Base-by-base conservation (phyloP, 176 grass and related monocot species). In the Oryza glaberrima region DNA sequence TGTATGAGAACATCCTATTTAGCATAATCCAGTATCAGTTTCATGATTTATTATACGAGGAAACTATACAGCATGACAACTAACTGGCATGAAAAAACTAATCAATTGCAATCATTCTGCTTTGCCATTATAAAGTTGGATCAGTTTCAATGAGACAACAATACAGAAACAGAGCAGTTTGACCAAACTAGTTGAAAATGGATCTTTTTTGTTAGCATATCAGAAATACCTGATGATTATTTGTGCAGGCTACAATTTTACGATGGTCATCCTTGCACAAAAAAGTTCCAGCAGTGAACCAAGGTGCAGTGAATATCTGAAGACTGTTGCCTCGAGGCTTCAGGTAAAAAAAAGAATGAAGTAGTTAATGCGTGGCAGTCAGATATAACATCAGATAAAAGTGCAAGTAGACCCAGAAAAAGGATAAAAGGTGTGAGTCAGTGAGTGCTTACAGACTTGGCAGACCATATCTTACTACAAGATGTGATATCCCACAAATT, bases 261-360 rank as follows among this genome's bases (percentile, higher is more conserved):
- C 97, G 90, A 88, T 99, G 92, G 91, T 99, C 97, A 84, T 92
- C 94, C 84, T 99, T 88, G 63, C 84, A 92, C 77, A 99, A 70
- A 84, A 99, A 99, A 65, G 94, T 91, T 81, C 91, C 88, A 80
- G 97, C 86, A 76, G 97, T 99, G 73, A 96, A 96, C 86, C 93
- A 96, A 70, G 92, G 88, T 76, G 84, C 84, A 41, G 72, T 84
- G 73, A 88, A 96, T 89, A 94, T 94, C 84, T 90, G 84, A 77
- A 99, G 91, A 49, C 85, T 99, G 82, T 99, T 92, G 65, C 86
- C 77, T 77, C 56, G 85, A 30, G 94, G 97, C 97, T 99, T 84
- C 74, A 77, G 20, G 81, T 45, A 10, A 91, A 89, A 74, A 69
- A 82, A 9, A 63, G 8, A 49, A 77, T 11, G 34, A 70, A 82